Conservation (phyloP, 2,329 filamentous ascomycete genomes). For the Claviceps lovelessii region DNA sequence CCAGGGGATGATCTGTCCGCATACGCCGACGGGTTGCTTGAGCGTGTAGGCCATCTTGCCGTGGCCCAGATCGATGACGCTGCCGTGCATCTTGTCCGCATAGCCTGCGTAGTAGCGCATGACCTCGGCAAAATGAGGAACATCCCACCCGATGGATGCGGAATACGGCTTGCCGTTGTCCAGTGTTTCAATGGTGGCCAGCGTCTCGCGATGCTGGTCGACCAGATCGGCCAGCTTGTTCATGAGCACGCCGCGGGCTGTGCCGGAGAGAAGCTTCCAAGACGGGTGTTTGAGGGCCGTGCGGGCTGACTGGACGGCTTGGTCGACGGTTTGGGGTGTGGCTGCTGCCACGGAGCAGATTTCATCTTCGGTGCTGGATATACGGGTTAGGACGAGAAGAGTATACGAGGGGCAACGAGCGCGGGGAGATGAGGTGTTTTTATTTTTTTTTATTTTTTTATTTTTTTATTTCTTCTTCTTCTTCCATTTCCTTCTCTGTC, state of each 20-base stretch:
- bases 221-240: slow-evolving; percentile 45
- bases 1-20: slow-evolving; percentile 72
- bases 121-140: slow-evolving; percentile 24
- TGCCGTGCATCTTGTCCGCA: slow-evolving; percentile 72
- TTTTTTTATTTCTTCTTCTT: too few species aligned
- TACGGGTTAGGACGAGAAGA: not conserved
- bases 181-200: slow-evolving; percentile 49
- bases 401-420: too few species aligned
- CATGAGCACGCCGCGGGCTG: slow-evolving; percentile 49
- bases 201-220: slow-evolving; percentile 38
- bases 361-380: slow-evolving; percentile 7
- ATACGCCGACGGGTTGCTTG: slow-evolving; percentile 40
- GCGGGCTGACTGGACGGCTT: slow-evolving; percentile 29
- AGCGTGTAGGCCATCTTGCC: slow-evolving; percentile 60
- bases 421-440: too few species aligned
- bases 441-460: too few species aligned
- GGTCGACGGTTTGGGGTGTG: slow-evolving; percentile 8
- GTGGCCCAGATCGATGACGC: slow-evolving; percentile 57
- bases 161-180: slow-evolving; percentile 57
- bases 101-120: slow-evolving; percentile 44
- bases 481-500: too few species aligned
- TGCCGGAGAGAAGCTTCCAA: slow-evolving; percentile 48
- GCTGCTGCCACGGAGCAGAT: slow-evolving; percentile 9
- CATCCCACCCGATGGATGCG: slow-evolving; percentile 43
- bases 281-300: slow-evolving; percentile 49